Evolutionary conservation across 2,329 filamentous ascomycete genomes (phyloP), one percentile per base, ranked within the genome.

Genomic region (Aspergillus unguis): DNA sequence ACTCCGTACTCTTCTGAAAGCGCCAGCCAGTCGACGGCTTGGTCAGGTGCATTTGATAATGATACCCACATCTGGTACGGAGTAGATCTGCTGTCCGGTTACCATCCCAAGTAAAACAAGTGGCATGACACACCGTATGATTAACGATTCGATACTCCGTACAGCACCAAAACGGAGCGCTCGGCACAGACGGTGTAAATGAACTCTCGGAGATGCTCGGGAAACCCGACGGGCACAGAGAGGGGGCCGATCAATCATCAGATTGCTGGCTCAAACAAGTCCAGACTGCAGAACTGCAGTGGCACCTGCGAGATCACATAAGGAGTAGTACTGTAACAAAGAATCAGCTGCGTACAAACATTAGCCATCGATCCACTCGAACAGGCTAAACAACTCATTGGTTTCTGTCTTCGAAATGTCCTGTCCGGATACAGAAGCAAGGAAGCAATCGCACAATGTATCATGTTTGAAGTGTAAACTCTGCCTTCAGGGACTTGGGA

Each of bases 271-370:
- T 45, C 41, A 44, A 55, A 49, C 46, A 49, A 48, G 40, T 48
- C 44, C 37, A 33, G 40, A 35, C 45, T 53, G 45, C 50, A 53
- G 33, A 38, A 17, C 40, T 57, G 55, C 52, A 51, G 51, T 58
- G 44, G 53, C 46, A 57, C 52, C 48, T 42, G 48, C 46, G 32
- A 23, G 23, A 49, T 53, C 46, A 45, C 49, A 56, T 36, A 17
- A 17, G 17, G 17, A 17, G 17, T 17, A 17, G 17, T 17, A 25
- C 31, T 45, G 32, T 7, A 36, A 36, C 10, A 9, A 32, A 43
- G 40, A 36, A 43, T 27, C 17, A 35, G 35, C 37, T 40, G 45
- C 17, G 17, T 5, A 36, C 43, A 36, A 28, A 25, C 32, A 45
- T 36, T 33, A 33, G 8, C 32, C 28, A 36, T 36, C 43, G 9